Base-by-base conservation (phyloP, 106 monocot genomes). In the Phalaenopsis aphrodite region DNA sequence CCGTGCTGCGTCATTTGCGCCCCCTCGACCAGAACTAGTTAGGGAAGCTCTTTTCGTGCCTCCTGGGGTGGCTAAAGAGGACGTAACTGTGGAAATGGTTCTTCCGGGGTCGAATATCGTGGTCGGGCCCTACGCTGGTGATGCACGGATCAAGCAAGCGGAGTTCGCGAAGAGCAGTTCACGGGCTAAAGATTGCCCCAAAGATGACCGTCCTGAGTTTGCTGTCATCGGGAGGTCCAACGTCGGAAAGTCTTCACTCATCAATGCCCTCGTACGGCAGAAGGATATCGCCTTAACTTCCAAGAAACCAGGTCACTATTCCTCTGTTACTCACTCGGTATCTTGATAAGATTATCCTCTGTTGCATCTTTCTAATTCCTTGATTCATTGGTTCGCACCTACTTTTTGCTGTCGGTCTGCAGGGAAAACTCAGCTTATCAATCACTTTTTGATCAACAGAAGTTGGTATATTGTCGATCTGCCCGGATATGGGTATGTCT, bases 381-480 rank as follows among this genome's bases (percentile, higher is more conserved):
- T 61, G 21, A 21, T 52, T 10, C 12, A 52, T 52, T 12, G 19
- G 61, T 61, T 21, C 21, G 61, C 52, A 12, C 14, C 42, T 75
- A 0, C 11, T 55, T 10, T 65, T 42, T 57, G 78, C 11, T 82
- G 38, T 74, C 41, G 14, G 41, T 12, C 36, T 82, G 73, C 81
- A 97, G 97, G 99, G 68, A 99, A 99, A 84, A 99, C 99, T 2
- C 99, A 95, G 77, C 85, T 93, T 16, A 95, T 99, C 16, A 99
- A 99, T 85, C 99, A 99, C 75, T 99, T 99, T 84, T 81, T 95
- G 84, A 83, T 99, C 58, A 93, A 99, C 77, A 99, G 91, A 37
- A 99, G 95, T 76, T 99, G 99, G 99, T 99, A 99, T 77, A 79
- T 99, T 78, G 99, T 99, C 17, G 95, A 99, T 86, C 78, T 99